These are phyloP conservation scores for Cryptococcus sp. DNA, from an alignment of 1,284 basidiomycete species.

Conservation along the genomic window DNA sequence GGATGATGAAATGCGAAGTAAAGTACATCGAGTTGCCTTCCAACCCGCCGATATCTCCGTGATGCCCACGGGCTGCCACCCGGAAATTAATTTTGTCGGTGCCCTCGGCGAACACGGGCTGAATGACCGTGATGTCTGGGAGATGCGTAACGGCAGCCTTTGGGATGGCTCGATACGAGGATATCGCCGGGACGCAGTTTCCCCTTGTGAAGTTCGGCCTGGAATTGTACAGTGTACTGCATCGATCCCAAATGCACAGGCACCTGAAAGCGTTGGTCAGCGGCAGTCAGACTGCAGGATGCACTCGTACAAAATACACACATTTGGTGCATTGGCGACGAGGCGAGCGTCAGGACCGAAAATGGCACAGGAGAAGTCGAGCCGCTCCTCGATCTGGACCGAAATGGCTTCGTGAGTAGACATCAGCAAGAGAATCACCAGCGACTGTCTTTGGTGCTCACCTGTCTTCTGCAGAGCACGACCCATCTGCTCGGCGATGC, in stretches of 20 bases:
- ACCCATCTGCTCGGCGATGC: conserved; percentile 53
- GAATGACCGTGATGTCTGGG: conserved; percentile 56
- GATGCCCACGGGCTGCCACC: conserved; percentile 51
- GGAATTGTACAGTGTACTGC: conserved; percentile 43
- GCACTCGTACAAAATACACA: no score
- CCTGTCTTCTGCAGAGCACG: conserved; percentile 20
- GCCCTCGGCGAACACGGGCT: conserved; percentile 39
- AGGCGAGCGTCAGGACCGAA: conserved; percentile 55
- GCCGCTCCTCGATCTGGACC: conserved; percentile 46
- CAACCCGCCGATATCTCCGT: conserved; percentile 53
- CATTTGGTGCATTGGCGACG: conserved; percentile 53
- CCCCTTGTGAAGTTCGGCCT: conserved; percentile 36
- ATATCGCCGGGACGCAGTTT: conserved; percentile 53
- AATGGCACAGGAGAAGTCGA: conserved; percentile 54
- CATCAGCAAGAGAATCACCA: conserved; percentile 29
- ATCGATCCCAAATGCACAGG: conserved; percentile 44
- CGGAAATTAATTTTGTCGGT: conserved; percentile 43
- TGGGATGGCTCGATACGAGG: conserved; percentile 56
- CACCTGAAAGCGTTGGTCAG: not conserved
- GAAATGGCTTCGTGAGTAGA: conserved; percentile 47
- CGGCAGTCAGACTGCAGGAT: no score
- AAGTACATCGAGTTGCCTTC: conserved; percentile 17
- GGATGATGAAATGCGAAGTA: no score
- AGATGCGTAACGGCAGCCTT: conserved; percentile 58
- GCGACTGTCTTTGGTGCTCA: conserved; percentile 14